Evolutionary conservation across 139 green algal genomes (phyloP).

Genomic region (Trebouxia sp.): DNA sequence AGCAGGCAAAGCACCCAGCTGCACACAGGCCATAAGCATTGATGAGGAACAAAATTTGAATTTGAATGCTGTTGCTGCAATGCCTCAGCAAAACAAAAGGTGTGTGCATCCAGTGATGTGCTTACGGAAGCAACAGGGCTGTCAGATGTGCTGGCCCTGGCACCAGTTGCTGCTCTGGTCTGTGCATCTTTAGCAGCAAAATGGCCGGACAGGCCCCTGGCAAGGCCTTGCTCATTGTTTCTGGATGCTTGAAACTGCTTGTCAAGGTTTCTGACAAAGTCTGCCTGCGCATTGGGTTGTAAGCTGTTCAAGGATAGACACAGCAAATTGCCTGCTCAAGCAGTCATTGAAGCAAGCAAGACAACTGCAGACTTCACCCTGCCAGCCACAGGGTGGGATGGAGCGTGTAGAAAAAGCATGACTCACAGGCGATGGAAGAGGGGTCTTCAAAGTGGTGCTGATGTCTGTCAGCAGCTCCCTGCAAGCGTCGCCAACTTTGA

Average conservation of each 20-base stretch:
- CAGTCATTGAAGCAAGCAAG: neutral
- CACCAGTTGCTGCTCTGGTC: neutral
- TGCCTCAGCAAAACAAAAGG: too few species aligned
- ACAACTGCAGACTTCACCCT: too few species aligned
- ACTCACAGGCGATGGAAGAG: conserved; percentile 1
- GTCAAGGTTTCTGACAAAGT: conserved; percentile 12
- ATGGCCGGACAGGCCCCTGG: neutral
- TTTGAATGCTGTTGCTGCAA: too few species aligned
- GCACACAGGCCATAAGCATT: too few species aligned
- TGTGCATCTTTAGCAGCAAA: neutral
- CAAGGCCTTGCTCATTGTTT: neutral
- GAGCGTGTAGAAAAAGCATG: too few species aligned
- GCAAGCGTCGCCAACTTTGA: too few species aligned
- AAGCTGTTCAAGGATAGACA: too few species aligned
- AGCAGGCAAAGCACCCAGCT: too few species aligned
- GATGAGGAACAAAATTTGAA: too few species aligned
- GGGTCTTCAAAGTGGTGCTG: conserved; percentile 8
- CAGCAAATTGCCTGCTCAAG: too few species aligned
- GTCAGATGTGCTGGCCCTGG: neutral
- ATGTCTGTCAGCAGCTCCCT: conserved; percentile 19
- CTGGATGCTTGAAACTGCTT: conserved; percentile 17
- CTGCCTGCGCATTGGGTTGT: too few species aligned
- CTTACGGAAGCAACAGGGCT: neutral
- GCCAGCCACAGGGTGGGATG: too few species aligned
- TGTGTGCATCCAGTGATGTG: neutral